Conservation (phyloP, 768 basidiomycete genomes). For the Boletales sp. region DNA sequence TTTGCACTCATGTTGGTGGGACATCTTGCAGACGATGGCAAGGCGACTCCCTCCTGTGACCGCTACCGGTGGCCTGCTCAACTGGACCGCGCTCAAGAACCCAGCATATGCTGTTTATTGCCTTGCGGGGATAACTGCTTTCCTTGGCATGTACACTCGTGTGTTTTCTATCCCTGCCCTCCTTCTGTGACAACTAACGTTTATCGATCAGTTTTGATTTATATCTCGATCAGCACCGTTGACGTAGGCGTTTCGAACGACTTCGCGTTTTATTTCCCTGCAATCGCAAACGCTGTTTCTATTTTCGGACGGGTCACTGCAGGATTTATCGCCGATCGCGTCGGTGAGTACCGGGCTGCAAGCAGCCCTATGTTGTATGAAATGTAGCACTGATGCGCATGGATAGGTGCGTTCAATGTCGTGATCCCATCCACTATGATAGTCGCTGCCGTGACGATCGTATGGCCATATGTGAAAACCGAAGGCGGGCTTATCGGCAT, state of each 20-base stretch:
- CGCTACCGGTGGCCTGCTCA: slow-evolving; percentile 55
- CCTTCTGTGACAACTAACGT: background rate
- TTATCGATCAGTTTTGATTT: slow-evolving; percentile 53
- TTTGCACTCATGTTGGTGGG: too few relatives aligned
- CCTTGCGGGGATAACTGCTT: slow-evolving; percentile 49
- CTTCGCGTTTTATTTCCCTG: slow-evolving; percentile 61
- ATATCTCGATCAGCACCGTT: slow-evolving; percentile 57
- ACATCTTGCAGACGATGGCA: slow-evolving; percentile 24
- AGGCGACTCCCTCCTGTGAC: slow-evolving; percentile 54
- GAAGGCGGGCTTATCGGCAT: slow-evolving; percentile 47
- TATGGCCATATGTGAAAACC: slow-evolving; percentile 63
- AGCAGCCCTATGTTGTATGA: background rate
- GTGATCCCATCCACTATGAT: slow-evolving; percentile 60
- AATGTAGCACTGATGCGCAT: background rate
- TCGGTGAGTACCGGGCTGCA: slow-evolving; percentile 36
- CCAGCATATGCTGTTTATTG: slow-evolving; percentile 54
- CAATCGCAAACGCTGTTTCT: slow-evolving; percentile 66
- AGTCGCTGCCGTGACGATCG: slow-evolving; percentile 57
- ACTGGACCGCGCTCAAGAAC: slow-evolving; percentile 46
- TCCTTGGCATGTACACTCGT: slow-evolving; percentile 72
- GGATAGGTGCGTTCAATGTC: slow-evolving; percentile 59
- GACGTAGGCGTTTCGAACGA: slow-evolving; percentile 44
- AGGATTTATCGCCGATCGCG: slow-evolving; percentile 51
- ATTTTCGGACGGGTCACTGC: slow-evolving; percentile 55
- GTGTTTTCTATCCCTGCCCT: slow-evolving; percentile 9